These are phyloP conservation scores for Cercospora janseana DNA, from an alignment of 2,329 filamentous ascomycete species.

Conservation along the genomic window DNA sequence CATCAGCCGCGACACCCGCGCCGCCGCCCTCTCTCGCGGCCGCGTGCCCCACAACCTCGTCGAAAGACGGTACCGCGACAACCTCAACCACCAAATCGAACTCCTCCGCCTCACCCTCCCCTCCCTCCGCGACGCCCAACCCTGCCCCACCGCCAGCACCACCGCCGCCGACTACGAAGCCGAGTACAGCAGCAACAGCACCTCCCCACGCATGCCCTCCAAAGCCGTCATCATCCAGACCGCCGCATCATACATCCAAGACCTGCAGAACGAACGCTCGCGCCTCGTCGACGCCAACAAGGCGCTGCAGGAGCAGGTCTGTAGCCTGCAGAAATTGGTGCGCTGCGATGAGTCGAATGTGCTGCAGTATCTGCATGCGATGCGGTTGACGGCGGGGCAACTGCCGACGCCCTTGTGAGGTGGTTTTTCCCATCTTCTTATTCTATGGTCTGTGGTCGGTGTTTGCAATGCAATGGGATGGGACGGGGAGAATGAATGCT, in stretches of 20 bases:
- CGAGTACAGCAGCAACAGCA: too few species aligned
- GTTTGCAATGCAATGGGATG: too few species aligned
- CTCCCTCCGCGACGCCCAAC: conserved; percentile 20
- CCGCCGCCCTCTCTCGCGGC: conserved; percentile 13
- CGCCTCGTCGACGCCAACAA: conserved; percentile 42
- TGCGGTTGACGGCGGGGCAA: conserved; percentile 4
- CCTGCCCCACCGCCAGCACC: too few species aligned
- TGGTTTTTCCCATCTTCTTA: too few species aligned
- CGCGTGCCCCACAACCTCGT: conserved; percentile 44
- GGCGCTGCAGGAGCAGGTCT: conserved; percentile 41
- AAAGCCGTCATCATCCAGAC: conserved; percentile 49
- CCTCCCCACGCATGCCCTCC: conserved; percentile 32
- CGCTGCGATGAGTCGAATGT: conserved; percentile 42
- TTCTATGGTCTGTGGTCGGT: too few species aligned
- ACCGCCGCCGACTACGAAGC: conserved; percentile 12
- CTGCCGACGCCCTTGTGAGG: neutral
- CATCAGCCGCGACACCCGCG: conserved; percentile 7
- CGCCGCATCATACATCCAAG: conserved; percentile 49
- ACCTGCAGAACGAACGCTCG: conserved; percentile 46
- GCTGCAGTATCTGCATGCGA: conserved; percentile 16
- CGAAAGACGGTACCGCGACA: conserved; percentile 49
- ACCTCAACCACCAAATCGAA: conserved; percentile 48
- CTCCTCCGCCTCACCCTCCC: conserved; percentile 35
- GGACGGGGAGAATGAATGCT: too few species aligned
- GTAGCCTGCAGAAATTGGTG: conserved; percentile 46